Evolutionary conservation across 2,329 filamentous ascomycete genomes (phyloP), one percentile per base, ranked within the genome.

Genomic region (Epichloe typhina): DNA sequence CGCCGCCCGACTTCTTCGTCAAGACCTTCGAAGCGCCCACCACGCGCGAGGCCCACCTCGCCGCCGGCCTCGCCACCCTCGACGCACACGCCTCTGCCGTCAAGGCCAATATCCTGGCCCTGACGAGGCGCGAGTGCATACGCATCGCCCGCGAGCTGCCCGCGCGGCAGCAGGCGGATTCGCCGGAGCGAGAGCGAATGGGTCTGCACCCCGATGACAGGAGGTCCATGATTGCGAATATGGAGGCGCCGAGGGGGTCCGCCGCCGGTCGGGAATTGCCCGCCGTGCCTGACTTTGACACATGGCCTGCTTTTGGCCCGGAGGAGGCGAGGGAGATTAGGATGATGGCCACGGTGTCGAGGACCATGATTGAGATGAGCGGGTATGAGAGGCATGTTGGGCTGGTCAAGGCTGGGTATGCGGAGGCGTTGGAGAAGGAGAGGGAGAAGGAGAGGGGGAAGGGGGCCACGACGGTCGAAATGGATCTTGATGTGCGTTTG

Each of bases 111-210:
- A 58, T 67, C 21, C 48, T 61, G 42, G 51, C 58, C 17, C 56
- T 66, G 7, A 54, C 58, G 44, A 55, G 57, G 33, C 64, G 62
- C 36, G 65, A 69, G 49, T 60, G 58, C 51, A 52, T 59, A n/a
- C 66, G 66, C 50, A 55, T 67, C 50, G 47, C 56, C 19, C 58
- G 57, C 47, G 38, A 49, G 8, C 19, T 4, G 6, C 2, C 33
- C 0, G 5, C 37, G 6, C 5, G 26, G 4, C n/a, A 11, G 1
- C 23, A 11, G 5, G 12, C 8, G 37, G 9, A 4, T 15, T 13
- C 13, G 36, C 4, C 15, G 15, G 15, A 53, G 45, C 3, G 15
- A 15, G 15, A 53, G 45, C 3, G 15, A 15, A 23, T 6, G 13
- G 50, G 17, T 3, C 2, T 45, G 15, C 40, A 31, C 31, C 35